Conservation (phyloP, 495 filamentous ascomycete genomes). For the Astrocystis sublimbata region DNA sequence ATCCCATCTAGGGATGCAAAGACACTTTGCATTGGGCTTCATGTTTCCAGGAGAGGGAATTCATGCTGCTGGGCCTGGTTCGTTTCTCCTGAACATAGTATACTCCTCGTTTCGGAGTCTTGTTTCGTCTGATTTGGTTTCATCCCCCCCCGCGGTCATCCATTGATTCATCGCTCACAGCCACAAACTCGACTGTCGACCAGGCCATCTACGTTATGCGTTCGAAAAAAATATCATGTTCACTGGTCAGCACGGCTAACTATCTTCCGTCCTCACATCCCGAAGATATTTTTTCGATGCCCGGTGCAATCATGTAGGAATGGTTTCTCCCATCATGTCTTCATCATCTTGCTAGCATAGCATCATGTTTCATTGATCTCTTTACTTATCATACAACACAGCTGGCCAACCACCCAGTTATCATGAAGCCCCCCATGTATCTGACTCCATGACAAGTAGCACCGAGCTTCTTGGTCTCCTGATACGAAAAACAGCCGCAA, state of each 20-base stretch:
- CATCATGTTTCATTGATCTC: neutral
- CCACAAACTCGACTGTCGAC: no score
- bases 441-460: neutral
- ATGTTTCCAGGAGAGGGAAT: neutral
- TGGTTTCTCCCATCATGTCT: neutral
- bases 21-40: neutral
- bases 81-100: neutral
- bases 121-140: constrained; percentile 4
- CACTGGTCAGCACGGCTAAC: neutral
- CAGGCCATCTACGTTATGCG: neutral
- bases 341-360: constrained; percentile 3
- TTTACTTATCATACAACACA: neutral
- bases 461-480: neutral
- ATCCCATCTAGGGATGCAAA: neutral
- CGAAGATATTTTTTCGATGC: neutral
- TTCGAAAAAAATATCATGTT: neutral
- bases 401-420: constrained; percentile 2
- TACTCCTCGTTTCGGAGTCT: constrained; percentile 6
- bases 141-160: neutral
- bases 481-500: neutral
- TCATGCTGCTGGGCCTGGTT: neutral
- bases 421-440: neutral
- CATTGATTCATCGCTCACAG: neutral
- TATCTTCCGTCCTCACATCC: neutral
- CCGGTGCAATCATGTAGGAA: neutral